Percentiles rank a stretch among this genome's conserved stretches.
Evolutionary conservation across 345 rosid genomes (phyloP).

Genomic region (Sisymbrium altissimum): DNA sequence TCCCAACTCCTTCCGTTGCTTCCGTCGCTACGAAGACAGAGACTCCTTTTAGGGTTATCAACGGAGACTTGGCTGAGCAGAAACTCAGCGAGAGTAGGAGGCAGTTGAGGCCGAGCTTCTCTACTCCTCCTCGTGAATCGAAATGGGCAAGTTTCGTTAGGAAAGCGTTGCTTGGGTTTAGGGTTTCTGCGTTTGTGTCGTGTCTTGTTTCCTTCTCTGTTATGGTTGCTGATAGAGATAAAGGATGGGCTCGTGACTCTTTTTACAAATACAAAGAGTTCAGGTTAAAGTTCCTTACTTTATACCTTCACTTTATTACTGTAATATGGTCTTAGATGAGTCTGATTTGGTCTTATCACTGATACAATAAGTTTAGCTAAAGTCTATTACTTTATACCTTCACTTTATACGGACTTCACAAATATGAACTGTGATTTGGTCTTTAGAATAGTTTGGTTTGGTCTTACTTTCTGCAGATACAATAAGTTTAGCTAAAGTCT

Average conservation of each 20-base stretch:
- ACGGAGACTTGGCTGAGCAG: slow-evolving; percentile 19
- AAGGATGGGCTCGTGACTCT: slow-evolving; percentile 93
- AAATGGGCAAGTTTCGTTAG: slow-evolving; percentile 43
- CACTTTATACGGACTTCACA: no score
- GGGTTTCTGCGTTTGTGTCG: slow-evolving; percentile 58
- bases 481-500: no score
- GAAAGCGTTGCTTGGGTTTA: slow-evolving; percentile 51
- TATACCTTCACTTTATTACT: background rate
- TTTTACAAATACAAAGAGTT: slow-evolving; percentile 77
- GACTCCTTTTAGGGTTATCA: slow-evolving; percentile 31
- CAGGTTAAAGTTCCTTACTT: slow-evolving; percentile 44
- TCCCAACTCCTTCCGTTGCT: slow-evolving; percentile 26
- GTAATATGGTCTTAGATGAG: background rate
- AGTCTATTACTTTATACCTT: background rate
- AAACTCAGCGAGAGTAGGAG: slow-evolving; percentile 32
- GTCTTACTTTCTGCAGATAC: no score
- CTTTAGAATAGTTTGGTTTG: no score
- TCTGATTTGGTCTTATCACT: background rate
- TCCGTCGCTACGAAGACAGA: slow-evolving; percentile 25
- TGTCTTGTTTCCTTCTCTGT: slow-evolving; percentile 73
- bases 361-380: slow-evolving; percentile 68
- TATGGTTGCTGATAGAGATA: slow-evolving; percentile 74
- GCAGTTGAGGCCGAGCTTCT: slow-evolving; percentile 40
- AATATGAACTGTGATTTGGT: no score
- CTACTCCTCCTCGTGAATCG: slow-evolving; percentile 45